These are phyloP conservation scores for Chenopodium album DNA, from an alignment of 148 eudicot genomes.

Conservation along the genomic window DNA sequence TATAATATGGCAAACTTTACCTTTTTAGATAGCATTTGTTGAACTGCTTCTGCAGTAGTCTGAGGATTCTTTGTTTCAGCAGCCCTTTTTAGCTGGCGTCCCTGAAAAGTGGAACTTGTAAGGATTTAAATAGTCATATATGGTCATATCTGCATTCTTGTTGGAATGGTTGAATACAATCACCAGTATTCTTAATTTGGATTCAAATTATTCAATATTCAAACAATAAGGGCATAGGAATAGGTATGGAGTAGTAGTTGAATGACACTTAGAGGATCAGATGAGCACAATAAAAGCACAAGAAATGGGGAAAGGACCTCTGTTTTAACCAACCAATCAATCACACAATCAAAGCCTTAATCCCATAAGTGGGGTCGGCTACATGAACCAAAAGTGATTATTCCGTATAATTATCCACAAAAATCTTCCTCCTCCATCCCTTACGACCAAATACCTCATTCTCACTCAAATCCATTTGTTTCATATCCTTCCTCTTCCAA, in stretches of 20 bases:
- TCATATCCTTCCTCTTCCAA: no score
- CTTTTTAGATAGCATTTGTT: constrained; percentile 54
- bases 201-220: neutral
- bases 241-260: no score
- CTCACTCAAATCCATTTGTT: no score
- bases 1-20: constrained; percentile 27
- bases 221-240: no score
- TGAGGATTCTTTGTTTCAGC: constrained; percentile 51
- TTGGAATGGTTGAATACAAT: neutral
- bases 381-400: no score
- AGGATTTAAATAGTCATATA: neutral
- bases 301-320: neutral
- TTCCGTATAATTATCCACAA: no score
- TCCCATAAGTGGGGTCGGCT: no score
- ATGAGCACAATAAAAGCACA: neutral
- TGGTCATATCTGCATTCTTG: neutral
- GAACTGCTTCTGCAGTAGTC: constrained; percentile 69
- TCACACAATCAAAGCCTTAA: no score
- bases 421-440: no score
- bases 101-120: constrained; percentile 35
- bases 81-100: constrained; percentile 58
- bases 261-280: neutral
- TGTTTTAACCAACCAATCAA: no score
- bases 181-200: neutral
- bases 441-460: no score